A percentile compares a stretch with the other conserved stretches of the same genome.
Evolutionary conservation across 1,284 basidiomycete species (phyloP).

Genomic region (Ustilago shanxiensis): DNA sequence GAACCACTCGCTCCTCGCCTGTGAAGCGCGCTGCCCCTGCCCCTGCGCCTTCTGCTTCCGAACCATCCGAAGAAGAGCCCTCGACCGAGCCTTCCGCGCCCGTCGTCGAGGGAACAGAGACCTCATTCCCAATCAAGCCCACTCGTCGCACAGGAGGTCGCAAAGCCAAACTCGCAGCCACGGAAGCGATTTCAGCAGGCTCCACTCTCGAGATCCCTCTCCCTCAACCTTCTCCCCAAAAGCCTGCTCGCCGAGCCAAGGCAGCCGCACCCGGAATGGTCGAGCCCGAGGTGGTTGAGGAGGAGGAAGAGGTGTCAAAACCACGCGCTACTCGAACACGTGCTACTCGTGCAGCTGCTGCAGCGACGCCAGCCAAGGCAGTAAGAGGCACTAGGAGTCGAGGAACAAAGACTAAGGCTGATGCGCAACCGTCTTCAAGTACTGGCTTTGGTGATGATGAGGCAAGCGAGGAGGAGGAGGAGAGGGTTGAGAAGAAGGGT

Average conservation of each 20-base stretch:
- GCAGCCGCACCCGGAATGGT: slow-evolving; percentile 9
- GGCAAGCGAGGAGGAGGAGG: slow-evolving; percentile 33
- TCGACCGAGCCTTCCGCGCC: not conserved
- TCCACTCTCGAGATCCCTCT: not conserved
- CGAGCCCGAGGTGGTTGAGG: not conserved
- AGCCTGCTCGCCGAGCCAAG: slow-evolving; percentile 15
- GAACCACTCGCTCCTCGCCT: slow-evolving; percentile 29
- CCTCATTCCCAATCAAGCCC: slow-evolving; percentile 25
- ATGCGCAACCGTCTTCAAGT: slow-evolving; percentile 25
- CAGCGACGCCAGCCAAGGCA: slow-evolving; percentile 2
- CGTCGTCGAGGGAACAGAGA: slow-evolving; percentile 8
- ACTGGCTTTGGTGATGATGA: slow-evolving; percentile 44
- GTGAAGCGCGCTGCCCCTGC: slow-evolving; percentile 22
- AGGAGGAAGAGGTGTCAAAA: slow-evolving; percentile 19
- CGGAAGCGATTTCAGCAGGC: slow-evolving; percentile 23
- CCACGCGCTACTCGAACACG: slow-evolving; percentile 22
- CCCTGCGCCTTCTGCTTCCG: not conserved
- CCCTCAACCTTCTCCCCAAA: slow-evolving; percentile 17
- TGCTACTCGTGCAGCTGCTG: slow-evolving; percentile 9
- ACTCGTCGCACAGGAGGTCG: slow-evolving; percentile 22
- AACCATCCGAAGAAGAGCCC: not conserved
- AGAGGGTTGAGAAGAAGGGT: slow-evolving; percentile 8
- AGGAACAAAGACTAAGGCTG: slow-evolving; percentile 11
- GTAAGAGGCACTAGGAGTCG: slow-evolving; percentile 14
- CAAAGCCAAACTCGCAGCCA: slow-evolving; percentile 33